Conservation (phyloP, 2,329 filamentous ascomycete species). For the Epichloe amarillans region DNA sequence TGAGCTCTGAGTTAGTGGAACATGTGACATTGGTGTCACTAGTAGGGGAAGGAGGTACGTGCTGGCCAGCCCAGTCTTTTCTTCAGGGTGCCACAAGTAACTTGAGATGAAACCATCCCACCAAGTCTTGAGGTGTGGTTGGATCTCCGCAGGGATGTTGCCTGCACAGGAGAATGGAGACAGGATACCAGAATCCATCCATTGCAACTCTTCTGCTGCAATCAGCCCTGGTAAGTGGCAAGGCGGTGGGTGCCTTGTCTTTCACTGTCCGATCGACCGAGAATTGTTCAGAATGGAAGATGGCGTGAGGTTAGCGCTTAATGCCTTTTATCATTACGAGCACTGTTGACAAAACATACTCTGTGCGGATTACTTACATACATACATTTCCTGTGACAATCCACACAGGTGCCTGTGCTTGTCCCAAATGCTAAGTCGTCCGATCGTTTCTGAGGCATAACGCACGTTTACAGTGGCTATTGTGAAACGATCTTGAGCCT, state of each 20-base stretch:
- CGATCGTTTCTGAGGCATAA: neutral
- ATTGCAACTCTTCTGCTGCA: neutral
- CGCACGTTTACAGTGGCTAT: neutral
- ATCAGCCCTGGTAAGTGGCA: neutral
- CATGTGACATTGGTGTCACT: neutral
- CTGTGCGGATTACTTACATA: too few relatives aligned
- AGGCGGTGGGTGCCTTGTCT: neutral
- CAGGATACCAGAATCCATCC: neutral
- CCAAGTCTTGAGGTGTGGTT: neutral
- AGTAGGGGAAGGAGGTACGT: constrained; percentile 1
- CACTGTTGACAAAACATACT: too few relatives aligned
- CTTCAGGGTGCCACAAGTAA: neutral
- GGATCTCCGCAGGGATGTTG: constrained; percentile 8
- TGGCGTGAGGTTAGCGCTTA: neutral
- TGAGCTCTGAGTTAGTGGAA: neutral
- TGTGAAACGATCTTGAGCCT: neutral
- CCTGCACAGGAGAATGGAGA: neutral
- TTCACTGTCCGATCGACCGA: neutral
- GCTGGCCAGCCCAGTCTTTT: neutral
- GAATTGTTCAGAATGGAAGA: neutral
- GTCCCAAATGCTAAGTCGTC: neutral
- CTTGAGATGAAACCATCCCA: constrained; percentile 8
- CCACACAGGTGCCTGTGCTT: too few relatives aligned
- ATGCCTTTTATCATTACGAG: too few relatives aligned
- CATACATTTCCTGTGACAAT: too few relatives aligned